Conservation (phyloP, 768 basidiomycete genomes). For the Mycena latifolia region DNA sequence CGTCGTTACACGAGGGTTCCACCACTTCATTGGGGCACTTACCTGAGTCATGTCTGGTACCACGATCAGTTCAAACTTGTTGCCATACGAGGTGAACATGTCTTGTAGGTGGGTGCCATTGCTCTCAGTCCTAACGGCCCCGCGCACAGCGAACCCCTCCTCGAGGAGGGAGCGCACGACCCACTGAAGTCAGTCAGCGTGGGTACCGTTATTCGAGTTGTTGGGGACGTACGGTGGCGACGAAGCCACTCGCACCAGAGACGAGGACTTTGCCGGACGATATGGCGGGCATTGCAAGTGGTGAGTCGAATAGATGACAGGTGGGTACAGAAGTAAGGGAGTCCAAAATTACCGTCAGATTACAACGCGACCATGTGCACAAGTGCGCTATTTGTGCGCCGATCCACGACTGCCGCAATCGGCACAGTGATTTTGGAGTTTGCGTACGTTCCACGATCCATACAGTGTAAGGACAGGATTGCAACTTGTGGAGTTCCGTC, state of each 20-base stretch:
- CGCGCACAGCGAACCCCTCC: conserved; percentile 72
- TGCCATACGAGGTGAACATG: conserved; percentile 64
- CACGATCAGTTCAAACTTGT: conserved; percentile 72
- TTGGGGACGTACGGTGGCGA: conserved; percentile 51
- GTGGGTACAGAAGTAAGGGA: too few relatives aligned
- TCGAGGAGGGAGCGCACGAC: conserved; percentile 68
- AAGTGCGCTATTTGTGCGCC: too few relatives aligned
- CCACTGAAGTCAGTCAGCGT: conserved; percentile 48
- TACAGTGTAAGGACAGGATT: too few relatives aligned
- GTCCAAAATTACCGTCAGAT: too few relatives aligned
- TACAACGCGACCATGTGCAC: too few relatives aligned
- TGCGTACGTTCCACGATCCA: too few relatives aligned
- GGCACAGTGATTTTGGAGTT: too few relatives aligned
- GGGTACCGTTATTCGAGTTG: background rate
- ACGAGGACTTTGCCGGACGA: conserved; percentile 59
- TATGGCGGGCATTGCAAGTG: conserved; percentile 45
- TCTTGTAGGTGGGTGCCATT: conserved; percentile 72
- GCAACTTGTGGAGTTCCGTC: too few relatives aligned
- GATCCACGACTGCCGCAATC: too few relatives aligned
- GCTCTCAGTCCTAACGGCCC: conserved; percentile 71
- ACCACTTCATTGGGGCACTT: too few relatives aligned
- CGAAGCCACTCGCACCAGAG: conserved; percentile 70
- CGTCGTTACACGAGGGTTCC: too few relatives aligned
- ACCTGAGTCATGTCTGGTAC: conserved; percentile 74
- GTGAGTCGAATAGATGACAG: too few relatives aligned